These are phyloP conservation scores for Petunia axillaris DNA, from an alignment of 257 asterid species.

Conservation along the genomic window DNA sequence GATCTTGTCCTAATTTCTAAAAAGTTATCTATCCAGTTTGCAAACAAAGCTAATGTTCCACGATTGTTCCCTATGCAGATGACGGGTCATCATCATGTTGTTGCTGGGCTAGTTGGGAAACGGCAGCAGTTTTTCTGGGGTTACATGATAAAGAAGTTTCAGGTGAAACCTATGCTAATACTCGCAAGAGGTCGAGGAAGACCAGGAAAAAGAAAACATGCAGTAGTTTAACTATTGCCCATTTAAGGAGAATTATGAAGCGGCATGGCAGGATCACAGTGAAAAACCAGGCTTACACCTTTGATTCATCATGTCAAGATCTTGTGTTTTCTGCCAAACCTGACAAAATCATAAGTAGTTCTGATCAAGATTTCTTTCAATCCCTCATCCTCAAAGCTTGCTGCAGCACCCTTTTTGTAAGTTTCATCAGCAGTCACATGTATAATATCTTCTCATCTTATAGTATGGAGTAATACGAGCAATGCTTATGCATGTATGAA, in stretches of 20 bases:
- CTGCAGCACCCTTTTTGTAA: conserved; percentile 57
- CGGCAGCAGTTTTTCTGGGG: conserved; percentile 67
- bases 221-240: conserved; percentile 30
- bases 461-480: neutral
- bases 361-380: conserved; percentile 50
- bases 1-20: conserved; percentile 15
- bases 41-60: conserved; percentile 5
- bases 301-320: conserved; percentile 57
- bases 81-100: conserved; percentile 79
- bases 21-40: conserved; percentile 1
- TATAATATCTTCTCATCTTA: neutral
- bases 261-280: conserved; percentile 53
- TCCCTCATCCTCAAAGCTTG: conserved; percentile 50
- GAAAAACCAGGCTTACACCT: conserved; percentile 56
- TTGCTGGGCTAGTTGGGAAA: conserved; percentile 73
- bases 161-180: conserved; percentile 31
- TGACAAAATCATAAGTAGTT: conserved; percentile 38
- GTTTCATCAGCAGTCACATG: conserved; percentile 20
- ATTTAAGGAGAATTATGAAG: conserved; percentile 47
- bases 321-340: conserved; percentile 47
- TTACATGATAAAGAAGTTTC: conserved; percentile 39
- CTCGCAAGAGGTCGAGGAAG: conserved; percentile 21
- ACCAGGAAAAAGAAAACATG: conserved; percentile 27
- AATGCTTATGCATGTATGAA: neutral
- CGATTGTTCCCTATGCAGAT: conserved; percentile 43